These are phyloP conservation scores for Verticillium nubilum DNA, from an alignment of 2,329 filamentous ascomycete genomes.

Conservation along the genomic window DNA sequence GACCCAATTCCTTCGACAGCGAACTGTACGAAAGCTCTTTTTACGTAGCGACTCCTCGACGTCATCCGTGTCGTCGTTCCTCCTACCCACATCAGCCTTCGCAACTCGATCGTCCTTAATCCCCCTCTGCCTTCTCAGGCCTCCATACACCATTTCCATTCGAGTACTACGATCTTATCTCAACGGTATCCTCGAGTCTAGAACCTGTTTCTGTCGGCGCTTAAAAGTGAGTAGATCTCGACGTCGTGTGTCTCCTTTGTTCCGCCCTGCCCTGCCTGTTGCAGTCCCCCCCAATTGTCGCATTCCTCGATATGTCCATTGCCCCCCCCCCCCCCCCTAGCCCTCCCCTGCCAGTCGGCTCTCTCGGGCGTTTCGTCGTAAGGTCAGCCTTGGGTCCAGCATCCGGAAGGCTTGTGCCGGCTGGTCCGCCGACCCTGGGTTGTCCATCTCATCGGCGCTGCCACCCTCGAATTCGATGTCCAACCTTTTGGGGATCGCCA, in stretches of 20 bases:
- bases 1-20: not conserved
- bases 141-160: conserved; percentile 14
- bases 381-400: not conserved
- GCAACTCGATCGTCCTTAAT: conserved; percentile 4
- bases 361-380: not conserved
- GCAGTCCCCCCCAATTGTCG: conserved; percentile 3
- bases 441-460: not conserved
- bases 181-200: conserved; percentile 17
- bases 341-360: not conserved
- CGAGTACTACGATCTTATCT: conserved; percentile 19
- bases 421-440: not conserved
- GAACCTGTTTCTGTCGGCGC: conserved; percentile 37
- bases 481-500: not conserved
- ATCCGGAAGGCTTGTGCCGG: not conserved
- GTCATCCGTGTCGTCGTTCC: not conserved
- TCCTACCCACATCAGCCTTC: not conserved
- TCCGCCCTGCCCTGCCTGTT: not conserved
- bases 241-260: not conserved
- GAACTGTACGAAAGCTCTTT: not conserved
- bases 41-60: not conserved
- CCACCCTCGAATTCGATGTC: not conserved
- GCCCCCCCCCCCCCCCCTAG: not conserved
- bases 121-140: conserved; percentile 1
- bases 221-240: conserved; percentile 42
- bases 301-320: not conserved